Evolutionary conservation across 2,329 filamentous ascomycete genomes (phyloP).

Genomic region (Tolypocladium capitatum): DNA sequence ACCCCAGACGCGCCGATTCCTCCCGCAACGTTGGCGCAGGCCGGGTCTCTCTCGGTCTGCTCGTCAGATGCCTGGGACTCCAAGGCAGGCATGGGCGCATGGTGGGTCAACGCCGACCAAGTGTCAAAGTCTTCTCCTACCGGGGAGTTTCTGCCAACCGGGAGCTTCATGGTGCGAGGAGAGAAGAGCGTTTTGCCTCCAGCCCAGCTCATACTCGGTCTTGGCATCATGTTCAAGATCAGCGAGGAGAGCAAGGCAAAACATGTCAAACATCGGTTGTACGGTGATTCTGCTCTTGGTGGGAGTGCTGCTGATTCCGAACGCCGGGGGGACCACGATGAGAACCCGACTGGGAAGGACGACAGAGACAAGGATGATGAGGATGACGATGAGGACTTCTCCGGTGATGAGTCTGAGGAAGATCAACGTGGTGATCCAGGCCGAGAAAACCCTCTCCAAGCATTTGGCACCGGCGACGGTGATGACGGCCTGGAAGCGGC

Average conservation of each 20-base stretch:
- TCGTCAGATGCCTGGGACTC: conserved; percentile 90
- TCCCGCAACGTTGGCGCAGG: conserved; percentile 81
- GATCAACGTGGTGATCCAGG: conserved; percentile 14
- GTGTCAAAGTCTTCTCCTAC: conserved; percentile 72
- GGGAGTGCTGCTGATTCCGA: conserved; percentile 5
- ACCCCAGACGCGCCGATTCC: conserved; percentile 77
- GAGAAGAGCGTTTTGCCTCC: conserved; percentile 88
- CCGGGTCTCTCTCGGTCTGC: conserved; percentile 71
- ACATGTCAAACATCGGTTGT: conserved; percentile 55
- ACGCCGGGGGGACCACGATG: conserved; percentile 6
- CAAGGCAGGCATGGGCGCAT: conserved; percentile 89
- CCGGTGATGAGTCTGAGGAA: conserved; percentile 19
- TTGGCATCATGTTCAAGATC: conserved; percentile 77
- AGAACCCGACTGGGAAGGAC: conserved; percentile 6
- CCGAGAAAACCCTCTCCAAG: conserved; percentile 26
- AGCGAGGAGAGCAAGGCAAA: conserved; percentile 75
- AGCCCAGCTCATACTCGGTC: conserved; percentile 73
- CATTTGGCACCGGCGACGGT: conserved; percentile 9
- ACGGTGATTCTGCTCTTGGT: conserved; percentile 9
- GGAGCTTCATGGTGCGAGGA: conserved; percentile 68
- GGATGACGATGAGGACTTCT: conserved; percentile 16
- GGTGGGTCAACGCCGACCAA: conserved; percentile 87
- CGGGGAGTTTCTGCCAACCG: conserved; percentile 67
- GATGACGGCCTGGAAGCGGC: conserved; percentile 15
- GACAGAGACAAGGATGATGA: conserved; percentile 10